Percentiles rank a stretch among this genome's conserved stretches.
Evolutionary conservation across 169 alveolate genomes (phyloP).

Genomic region (Plasmodium chabaudi): DNA sequence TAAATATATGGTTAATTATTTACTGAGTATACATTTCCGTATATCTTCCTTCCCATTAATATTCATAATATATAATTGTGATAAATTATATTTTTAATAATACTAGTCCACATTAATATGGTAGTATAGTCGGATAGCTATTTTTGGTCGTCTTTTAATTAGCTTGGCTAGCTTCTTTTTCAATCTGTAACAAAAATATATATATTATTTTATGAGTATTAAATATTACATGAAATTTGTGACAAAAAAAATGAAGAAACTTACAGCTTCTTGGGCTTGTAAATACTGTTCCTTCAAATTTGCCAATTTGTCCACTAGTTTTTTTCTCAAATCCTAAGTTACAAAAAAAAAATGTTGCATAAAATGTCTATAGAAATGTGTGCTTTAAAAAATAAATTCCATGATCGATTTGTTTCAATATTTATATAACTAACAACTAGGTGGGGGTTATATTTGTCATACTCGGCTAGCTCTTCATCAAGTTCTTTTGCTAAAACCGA

Average conservation of each 20-base stretch:
- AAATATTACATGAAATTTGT: no score
- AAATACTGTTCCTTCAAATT: background rate
- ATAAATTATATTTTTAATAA: no score
- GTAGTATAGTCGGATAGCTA: no score
- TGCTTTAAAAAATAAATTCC: background rate
- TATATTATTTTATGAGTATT: no score
- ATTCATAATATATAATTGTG: no score
- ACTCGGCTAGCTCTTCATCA: conserved; percentile 59
- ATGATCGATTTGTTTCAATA: background rate
- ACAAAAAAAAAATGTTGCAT: background rate
- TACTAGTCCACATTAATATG: no score
- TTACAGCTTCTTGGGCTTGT: background rate
- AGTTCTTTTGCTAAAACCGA: conserved; percentile 20
- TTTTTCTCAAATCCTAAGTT: background rate
- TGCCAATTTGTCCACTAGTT: background rate
- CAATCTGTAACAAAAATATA: no score
- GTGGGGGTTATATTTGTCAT: conserved; percentile 37
- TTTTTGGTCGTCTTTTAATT: no score
- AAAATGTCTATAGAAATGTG: background rate
- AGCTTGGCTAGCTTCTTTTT: no score
- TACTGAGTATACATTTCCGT: no score
- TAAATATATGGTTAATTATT: no score
- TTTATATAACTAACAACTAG: conserved; percentile 19
- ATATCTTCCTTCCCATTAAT: no score
- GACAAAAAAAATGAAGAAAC: background rate